A percentile compares a stretch with the other conserved stretches of the same genome.
Conservation (phyloP, 805 yeast species). For the Candida tallmaniae region DNA sequence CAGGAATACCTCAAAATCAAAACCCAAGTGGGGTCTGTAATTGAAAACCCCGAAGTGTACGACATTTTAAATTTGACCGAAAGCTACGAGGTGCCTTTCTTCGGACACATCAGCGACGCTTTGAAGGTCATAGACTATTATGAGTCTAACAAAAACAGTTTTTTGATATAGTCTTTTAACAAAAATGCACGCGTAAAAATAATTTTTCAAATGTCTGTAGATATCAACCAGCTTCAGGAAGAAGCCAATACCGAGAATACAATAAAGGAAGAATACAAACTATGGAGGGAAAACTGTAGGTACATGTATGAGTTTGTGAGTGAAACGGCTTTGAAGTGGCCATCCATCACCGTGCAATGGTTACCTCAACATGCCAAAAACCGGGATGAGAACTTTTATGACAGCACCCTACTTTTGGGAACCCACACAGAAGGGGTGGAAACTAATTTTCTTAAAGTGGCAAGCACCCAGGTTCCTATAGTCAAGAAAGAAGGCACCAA, state of each 20-base stretch:
- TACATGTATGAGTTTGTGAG: conserved; percentile 80
- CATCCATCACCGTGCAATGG: conserved; percentile 78
- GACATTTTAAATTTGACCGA: conserved; percentile 23
- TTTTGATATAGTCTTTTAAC: too few relatives aligned
- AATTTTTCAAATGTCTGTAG: not conserved
- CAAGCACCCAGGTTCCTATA: conserved; percentile 53
- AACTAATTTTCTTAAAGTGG: conserved; percentile 60
- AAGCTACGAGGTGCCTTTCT: conserved; percentile 24
- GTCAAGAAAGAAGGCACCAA: conserved; percentile 21
- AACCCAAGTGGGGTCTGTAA: conserved; percentile 4
- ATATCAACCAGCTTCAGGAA: not conserved
- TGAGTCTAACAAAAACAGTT: too few relatives aligned
- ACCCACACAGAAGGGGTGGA: conserved; percentile 75
- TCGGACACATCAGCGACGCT: conserved; percentile 35
- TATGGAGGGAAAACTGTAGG: conserved; percentile 79
- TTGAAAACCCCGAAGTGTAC: conserved; percentile 7
- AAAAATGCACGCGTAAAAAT: not conserved
- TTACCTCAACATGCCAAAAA: conserved; percentile 40
- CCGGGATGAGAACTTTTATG: conserved; percentile 25
- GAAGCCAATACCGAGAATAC: conserved; percentile 35
- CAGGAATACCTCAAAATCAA: conserved; percentile 9
- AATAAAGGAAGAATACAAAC: conserved; percentile 62
- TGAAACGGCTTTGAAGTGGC: conserved; percentile 80
- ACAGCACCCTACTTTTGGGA: conserved; percentile 57
- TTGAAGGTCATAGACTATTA: conserved; percentile 34